Evolutionary conservation across 2,329 filamentous ascomycete species (phyloP).

Genomic region (Gnomoniopsis smithogilvyi): DNA sequence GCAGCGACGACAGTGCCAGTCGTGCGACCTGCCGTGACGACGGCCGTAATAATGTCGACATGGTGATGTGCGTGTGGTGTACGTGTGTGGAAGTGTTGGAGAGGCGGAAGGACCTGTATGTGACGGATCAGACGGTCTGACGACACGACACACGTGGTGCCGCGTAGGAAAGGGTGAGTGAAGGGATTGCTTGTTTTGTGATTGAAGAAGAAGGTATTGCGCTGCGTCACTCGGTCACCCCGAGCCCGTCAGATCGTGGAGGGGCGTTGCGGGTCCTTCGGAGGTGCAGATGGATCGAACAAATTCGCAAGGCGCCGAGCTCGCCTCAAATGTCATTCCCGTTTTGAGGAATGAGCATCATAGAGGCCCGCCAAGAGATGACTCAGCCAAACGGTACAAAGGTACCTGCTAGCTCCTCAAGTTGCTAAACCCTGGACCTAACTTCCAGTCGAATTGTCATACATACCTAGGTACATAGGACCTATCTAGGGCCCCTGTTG

Average conservation of each 20-base stretch:
- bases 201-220: background rate
- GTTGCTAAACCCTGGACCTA: no score
- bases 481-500: no score
- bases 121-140: slow-evolving; percentile 5
- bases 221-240: background rate
- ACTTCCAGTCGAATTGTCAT: no score
- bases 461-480: no score
- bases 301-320: background rate
- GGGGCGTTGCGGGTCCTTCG: slow-evolving; percentile 4
- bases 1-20: slow-evolving; percentile 23
- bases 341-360: slow-evolving; percentile 2
- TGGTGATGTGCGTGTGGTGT: slow-evolving; percentile 3
- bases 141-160: slow-evolving; percentile 15
- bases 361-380: background rate
- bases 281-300: slow-evolving; percentile 5
- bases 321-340: background rate
- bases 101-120: background rate
- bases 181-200: background rate
- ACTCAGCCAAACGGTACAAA: background rate
- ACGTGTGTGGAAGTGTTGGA: background rate
- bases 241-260: background rate
- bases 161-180: slow-evolving; percentile 4
- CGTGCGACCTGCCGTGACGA: slow-evolving; percentile 27
- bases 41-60: slow-evolving; percentile 27
- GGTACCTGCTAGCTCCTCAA: background rate